Conservation (phyloP, 768 basidiomycete genomes). For the Suillus ampliporus region DNA sequence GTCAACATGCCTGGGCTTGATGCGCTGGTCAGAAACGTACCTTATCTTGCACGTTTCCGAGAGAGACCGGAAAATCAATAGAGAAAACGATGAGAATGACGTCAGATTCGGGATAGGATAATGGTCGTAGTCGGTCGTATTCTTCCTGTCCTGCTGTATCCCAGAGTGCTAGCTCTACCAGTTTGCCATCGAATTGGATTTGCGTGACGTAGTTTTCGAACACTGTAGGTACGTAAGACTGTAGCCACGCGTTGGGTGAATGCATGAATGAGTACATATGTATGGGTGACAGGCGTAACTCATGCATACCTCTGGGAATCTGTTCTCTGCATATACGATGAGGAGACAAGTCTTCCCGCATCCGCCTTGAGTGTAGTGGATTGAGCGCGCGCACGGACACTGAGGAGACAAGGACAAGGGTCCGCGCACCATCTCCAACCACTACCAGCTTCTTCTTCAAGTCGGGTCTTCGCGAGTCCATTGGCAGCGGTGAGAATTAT, state of each 20-base stretch:
- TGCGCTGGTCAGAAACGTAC: slow-evolving; percentile 44
- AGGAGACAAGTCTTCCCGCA: slow-evolving; percentile 95
- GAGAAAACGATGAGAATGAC: slow-evolving; percentile 96
- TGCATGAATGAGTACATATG: slow-evolving; percentile 13
- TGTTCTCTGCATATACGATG: slow-evolving; percentile 95
- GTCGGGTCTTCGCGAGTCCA: slow-evolving; percentile 65
- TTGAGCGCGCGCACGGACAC: slow-evolving; percentile 29
- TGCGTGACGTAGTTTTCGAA: slow-evolving; percentile 95
- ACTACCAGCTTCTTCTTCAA: slow-evolving; percentile 88
- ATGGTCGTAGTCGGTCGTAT: slow-evolving; percentile 86
- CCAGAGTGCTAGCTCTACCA: slow-evolving; percentile 97
- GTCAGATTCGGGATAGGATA: slow-evolving; percentile 88
- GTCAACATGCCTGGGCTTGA: slow-evolving; percentile 5
- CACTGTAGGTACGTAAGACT: slow-evolving; percentile 94
- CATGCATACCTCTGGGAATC: slow-evolving; percentile 86
- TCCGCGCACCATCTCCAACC: slow-evolving; percentile 79
- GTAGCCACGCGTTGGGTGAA: slow-evolving; percentile 13
- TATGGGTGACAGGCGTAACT: slow-evolving; percentile 11
- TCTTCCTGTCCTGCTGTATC: slow-evolving; percentile 98
- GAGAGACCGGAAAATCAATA: slow-evolving; percentile 88
- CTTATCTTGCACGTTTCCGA: slow-evolving; percentile 91
- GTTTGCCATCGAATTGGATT: slow-evolving; percentile 84
- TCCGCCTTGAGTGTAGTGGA: slow-evolving; percentile 57
- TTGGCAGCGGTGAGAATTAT: slow-evolving; percentile 11
- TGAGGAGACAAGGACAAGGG: slow-evolving; percentile 28